Percentiles rank a stretch among this genome's conserved stretches.
These are phyloP conservation scores for Fraxinus albicans DNA, from an alignment of 305 asterid genomes.

Conservation along the genomic window DNA sequence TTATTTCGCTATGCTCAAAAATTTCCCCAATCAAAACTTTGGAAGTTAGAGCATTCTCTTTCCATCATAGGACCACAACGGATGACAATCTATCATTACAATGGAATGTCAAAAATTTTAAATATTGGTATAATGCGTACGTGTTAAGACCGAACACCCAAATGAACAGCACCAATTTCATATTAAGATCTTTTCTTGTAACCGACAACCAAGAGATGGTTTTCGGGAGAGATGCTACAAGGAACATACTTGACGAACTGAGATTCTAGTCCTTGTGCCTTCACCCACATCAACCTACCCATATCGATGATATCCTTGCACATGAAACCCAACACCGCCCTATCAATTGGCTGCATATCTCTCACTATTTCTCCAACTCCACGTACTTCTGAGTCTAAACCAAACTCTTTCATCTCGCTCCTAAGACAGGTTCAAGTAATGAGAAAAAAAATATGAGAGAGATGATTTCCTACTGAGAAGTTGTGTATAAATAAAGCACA, in stretches of 20 bases:
- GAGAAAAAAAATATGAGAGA: background rate
- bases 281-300: slow-evolving; percentile 76
- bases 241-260: slow-evolving; percentile 77
- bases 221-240: slow-evolving; percentile 71
- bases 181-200: slow-evolving; percentile 12
- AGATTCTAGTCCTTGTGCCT: slow-evolving; percentile 50
- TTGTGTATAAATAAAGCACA: background rate
- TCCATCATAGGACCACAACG: background rate
- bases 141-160: background rate
- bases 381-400: slow-evolving; percentile 25
- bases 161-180: slow-evolving; percentile 7
- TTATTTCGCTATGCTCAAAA: background rate
- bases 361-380: slow-evolving; percentile 60
- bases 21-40: background rate
- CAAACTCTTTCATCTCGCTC: slow-evolving; percentile 40
- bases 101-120: background rate
- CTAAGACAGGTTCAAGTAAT: slow-evolving; percentile 20
- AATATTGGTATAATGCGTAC: background rate
- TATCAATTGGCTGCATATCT: slow-evolving; percentile 56
- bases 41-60: background rate
- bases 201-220: slow-evolving; percentile 65
- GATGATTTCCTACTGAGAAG: background rate
- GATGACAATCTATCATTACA: background rate
- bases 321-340: slow-evolving; percentile 79
- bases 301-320: slow-evolving; percentile 86